Evolutionary conservation across 225 moss, liverwort and hornwort genomes (phyloP).

Genomic region (Bryum argenteum): DNA sequence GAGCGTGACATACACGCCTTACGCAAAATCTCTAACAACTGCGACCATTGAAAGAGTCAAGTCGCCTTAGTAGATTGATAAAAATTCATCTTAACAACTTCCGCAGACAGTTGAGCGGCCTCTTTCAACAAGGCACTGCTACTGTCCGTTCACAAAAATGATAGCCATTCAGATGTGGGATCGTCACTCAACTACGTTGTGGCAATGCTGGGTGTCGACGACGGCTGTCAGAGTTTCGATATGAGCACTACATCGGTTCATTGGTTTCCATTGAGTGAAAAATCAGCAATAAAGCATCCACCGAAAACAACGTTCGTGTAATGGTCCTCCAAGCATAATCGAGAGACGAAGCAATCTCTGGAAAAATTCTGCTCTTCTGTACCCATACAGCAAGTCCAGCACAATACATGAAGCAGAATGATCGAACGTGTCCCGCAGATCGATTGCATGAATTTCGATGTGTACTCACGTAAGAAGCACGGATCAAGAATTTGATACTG

Average conservation of each 20-base stretch:
- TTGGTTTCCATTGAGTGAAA: constrained; percentile 33
- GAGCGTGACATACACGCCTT: constrained; percentile 25
- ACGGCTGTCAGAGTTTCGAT: neutral
- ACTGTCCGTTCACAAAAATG: neutral
- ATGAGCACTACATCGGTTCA: neutral
- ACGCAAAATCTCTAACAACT: constrained; percentile 22
- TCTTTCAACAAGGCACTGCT: neutral
- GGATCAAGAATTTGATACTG: neutral
- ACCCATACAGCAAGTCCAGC: neutral
- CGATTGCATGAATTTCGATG: constrained; percentile 13
- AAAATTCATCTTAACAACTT: neutral
- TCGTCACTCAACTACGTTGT: neutral
- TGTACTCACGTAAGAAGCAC: neutral
- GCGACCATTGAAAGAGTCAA: constrained; percentile 17
- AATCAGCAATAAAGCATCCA: neutral
- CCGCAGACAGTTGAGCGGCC: neutral
- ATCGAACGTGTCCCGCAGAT: neutral
- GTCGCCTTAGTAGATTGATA: neutral
- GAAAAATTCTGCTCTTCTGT: neutral
- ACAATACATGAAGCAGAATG: neutral
- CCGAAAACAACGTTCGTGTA: neutral
- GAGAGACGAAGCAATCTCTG: neutral
- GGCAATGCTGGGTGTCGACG: constrained; percentile 4
- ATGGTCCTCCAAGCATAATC: neutral
- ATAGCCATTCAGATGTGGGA: constrained; percentile 12